phyloP scores from a whole-genome alignment of 2,329 filamentous ascomycete genomes.

The Sclerotinia subarctica region DNA sequence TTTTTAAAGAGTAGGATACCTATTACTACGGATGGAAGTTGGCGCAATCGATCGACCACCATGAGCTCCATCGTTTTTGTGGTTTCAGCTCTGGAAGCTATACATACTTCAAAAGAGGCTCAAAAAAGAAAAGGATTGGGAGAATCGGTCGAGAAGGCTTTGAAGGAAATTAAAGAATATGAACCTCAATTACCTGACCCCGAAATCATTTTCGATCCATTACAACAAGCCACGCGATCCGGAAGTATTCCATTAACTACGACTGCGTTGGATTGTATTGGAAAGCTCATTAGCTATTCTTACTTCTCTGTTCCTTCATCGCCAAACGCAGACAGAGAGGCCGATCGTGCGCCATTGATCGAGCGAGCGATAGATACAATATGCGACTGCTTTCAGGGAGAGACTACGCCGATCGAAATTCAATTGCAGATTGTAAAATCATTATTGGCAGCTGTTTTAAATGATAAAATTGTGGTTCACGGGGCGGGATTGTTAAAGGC shows the following conservation, averaged over 20 bases:
- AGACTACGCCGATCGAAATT: slow-evolving; percentile 85
- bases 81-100: slow-evolving; percentile 86
- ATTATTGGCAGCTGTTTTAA: slow-evolving; percentile 87
- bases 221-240: slow-evolving; percentile 85
- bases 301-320: slow-evolving; percentile 79
- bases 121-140: slow-evolving; percentile 79
- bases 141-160: slow-evolving; percentile 76
- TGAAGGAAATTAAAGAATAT: slow-evolving; percentile 81
- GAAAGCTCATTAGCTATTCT: slow-evolving; percentile 97
- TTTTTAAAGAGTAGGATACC: neutral
- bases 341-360: slow-evolving; percentile 69
- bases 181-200: slow-evolving; percentile 81
- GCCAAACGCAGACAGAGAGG: slow-evolving; percentile 41
- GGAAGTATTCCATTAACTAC: slow-evolving; percentile 83
- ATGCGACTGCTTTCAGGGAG: slow-evolving; percentile 98
- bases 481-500: slow-evolving; percentile 94
- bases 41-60: slow-evolving; percentile 45
- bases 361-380: slow-evolving; percentile 98
- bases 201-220: slow-evolving; percentile 84
- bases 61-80: slow-evolving; percentile 97
- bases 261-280: slow-evolving; percentile 92
- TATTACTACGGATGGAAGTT: slow-evolving; percentile 32
- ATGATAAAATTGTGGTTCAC: slow-evolving; percentile 98
- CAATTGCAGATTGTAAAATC: slow-evolving; percentile 99
- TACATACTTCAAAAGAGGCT: slow-evolving; percentile 87